phyloP scores from a whole-genome alignment of 805 yeast species.

The Pichia manshurica region DNA sequence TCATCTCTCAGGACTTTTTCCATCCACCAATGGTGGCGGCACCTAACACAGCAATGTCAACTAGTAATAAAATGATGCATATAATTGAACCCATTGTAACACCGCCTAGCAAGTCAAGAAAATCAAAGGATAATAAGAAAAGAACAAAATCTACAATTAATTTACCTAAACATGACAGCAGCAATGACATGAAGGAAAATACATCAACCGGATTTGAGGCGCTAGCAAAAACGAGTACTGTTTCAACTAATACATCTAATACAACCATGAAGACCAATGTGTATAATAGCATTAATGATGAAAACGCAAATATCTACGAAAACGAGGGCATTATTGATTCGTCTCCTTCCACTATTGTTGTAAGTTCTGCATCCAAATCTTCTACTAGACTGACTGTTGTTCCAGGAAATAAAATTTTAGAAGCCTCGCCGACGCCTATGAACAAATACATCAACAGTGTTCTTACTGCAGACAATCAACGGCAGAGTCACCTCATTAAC shows the following conservation, averaged over 20 bases:
- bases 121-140: too few relatives aligned
- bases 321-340: constrained; percentile 18
- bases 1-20: too few relatives aligned
- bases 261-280: too few relatives aligned
- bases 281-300: too few relatives aligned
- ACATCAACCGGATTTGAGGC: too few relatives aligned
- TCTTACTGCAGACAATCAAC: constrained; percentile 1
- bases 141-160: too few relatives aligned
- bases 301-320: not conserved
- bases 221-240: too few relatives aligned
- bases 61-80: not conserved
- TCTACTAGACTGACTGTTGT: constrained; percentile 5
- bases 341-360: constrained; percentile 32
- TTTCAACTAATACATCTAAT: too few relatives aligned
- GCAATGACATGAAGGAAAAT: too few relatives aligned
- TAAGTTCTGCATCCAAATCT: constrained; percentile 24
- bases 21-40: too few relatives aligned
- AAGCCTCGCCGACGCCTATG: constrained; percentile 31
- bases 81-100: constrained; percentile 1
- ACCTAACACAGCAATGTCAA: not conserved
- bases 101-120: too few relatives aligned
- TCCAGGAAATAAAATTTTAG: constrained; percentile 10
- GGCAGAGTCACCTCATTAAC: not conserved
- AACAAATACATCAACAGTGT: constrained; percentile 16
- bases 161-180: too few relatives aligned